Percentiles rank a stretch among this genome's conserved stretches.
phyloP scores from a whole-genome alignment of 208 protist species.

The Trypanosoma caninum region DNA sequence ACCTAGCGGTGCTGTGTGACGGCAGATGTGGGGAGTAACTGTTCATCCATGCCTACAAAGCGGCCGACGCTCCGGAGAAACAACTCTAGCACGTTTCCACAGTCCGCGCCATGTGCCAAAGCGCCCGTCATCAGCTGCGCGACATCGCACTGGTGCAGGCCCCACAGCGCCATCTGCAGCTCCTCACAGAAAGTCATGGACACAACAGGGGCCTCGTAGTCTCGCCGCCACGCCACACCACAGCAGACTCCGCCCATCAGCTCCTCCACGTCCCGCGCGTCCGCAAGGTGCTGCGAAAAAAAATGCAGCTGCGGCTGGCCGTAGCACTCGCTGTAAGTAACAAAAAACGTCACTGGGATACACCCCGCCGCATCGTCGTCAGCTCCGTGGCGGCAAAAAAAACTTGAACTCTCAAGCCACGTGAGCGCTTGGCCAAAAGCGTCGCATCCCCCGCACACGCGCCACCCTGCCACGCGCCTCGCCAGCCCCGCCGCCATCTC shows the following conservation, averaged over 20 bases:
- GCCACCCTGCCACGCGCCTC: constrained; percentile 1
- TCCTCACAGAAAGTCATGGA: constrained; percentile 45
- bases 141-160: constrained; percentile 58
- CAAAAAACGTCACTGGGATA: constrained; percentile 25
- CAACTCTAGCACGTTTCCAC: constrained; percentile 29
- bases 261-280: constrained; percentile 16
- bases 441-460: constrained; percentile 8
- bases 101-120: constrained; percentile 14
- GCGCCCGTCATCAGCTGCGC: constrained; percentile 28
- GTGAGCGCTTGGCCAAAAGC: constrained; percentile 10
- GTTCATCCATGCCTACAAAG: constrained; percentile 25
- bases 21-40: constrained; percentile 8
- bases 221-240: neutral
- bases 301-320: constrained; percentile 47
- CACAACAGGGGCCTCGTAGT: constrained; percentile 20
- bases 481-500: constrained; percentile 16
- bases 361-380: neutral
- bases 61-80: constrained; percentile 39
- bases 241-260: constrained; percentile 25
- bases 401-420: constrained; percentile 19
- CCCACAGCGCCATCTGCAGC: constrained; percentile 37
- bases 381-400: neutral
- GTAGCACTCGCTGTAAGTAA: constrained; percentile 32
- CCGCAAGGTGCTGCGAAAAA: constrained; percentile 16
- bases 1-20: neutral